A percentile compares a stretch with the other conserved stretches of the same genome.
Conservation (phyloP, 2,329 filamentous ascomycete genomes). For the Botrytis byssoidea region DNA sequence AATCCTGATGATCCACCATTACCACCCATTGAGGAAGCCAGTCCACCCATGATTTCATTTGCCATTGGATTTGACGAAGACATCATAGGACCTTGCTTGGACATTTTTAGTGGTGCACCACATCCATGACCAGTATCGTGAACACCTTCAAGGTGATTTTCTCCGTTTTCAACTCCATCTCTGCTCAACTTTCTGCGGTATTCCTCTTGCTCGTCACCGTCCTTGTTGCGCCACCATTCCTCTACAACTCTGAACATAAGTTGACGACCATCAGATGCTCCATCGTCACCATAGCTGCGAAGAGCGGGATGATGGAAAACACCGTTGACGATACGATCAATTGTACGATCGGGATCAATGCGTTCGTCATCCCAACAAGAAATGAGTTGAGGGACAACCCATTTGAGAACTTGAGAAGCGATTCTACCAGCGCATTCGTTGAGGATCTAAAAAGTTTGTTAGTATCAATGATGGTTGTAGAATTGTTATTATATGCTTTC, state of each 20-base stretch:
- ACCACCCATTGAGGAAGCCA: constrained; percentile 49
- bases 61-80: constrained; percentile 39
- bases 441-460: constrained; percentile 49
- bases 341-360: constrained; percentile 65
- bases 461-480: not conserved
- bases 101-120: constrained; percentile 74
- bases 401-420: constrained; percentile 74
- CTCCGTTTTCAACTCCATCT: constrained; percentile 70
- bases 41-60: constrained; percentile 55
- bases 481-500: too few relatives aligned
- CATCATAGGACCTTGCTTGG: constrained; percentile 59
- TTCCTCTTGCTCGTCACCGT: constrained; percentile 59
- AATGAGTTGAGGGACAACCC: constrained; percentile 88
- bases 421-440: constrained; percentile 86
- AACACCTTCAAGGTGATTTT: constrained; percentile 85
- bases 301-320: constrained; percentile 88
- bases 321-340: constrained; percentile 75
- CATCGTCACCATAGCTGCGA: constrained; percentile 66
- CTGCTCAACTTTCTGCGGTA: constrained; percentile 75
- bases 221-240: constrained; percentile 76
- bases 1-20: constrained; percentile 26
- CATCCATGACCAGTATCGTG: constrained; percentile 80
- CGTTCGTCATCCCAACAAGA: constrained; percentile 78
- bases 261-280: constrained; percentile 66
- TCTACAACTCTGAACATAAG: constrained; percentile 79